Conservation (phyloP, 2,329 filamentous ascomycete species). For the Talaromyces sp. region DNA sequence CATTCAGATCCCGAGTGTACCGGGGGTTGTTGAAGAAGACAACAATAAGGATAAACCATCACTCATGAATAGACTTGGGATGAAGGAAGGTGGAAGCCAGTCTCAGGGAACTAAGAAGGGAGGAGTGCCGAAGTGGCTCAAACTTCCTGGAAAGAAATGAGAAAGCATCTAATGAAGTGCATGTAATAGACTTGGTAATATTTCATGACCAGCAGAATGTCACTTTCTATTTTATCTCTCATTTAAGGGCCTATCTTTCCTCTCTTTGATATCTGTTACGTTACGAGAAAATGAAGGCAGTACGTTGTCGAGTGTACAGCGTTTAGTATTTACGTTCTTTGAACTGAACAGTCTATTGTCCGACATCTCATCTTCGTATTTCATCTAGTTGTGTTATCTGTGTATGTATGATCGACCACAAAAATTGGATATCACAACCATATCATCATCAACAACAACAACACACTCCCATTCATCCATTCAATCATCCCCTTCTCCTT, state of each 20-base stretch:
- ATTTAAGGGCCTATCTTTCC: no score
- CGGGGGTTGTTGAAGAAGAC: constrained; percentile 40
- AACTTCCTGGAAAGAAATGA: constrained; percentile 67
- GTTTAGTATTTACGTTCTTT: no score
- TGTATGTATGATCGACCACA: background rate
- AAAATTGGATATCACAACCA: constrained; percentile 1
- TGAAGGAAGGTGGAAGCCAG: constrained; percentile 31
- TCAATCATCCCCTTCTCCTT: constrained; percentile 1
- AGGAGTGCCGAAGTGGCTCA: constrained; percentile 64
- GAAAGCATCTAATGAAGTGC: no score
- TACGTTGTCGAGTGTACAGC: background rate
- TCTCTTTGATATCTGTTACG: background rate
- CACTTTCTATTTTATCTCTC: background rate
- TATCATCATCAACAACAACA: background rate
- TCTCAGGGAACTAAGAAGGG: constrained; percentile 30
- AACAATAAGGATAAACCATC: constrained; percentile 29
- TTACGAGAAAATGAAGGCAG: background rate
- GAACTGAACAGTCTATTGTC: background rate
- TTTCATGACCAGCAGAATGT: background rate
- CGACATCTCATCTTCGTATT: constrained; percentile 10
- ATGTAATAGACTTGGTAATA: background rate
- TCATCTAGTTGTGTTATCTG: constrained; percentile 8
- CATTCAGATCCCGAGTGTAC: constrained; percentile 59
- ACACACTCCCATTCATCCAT: background rate
- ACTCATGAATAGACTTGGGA: constrained; percentile 18